These are phyloP conservation scores for Epichloe gansuensis DNA, from an alignment of 2,329 filamentous ascomycete genomes.

Conservation along the genomic window DNA sequence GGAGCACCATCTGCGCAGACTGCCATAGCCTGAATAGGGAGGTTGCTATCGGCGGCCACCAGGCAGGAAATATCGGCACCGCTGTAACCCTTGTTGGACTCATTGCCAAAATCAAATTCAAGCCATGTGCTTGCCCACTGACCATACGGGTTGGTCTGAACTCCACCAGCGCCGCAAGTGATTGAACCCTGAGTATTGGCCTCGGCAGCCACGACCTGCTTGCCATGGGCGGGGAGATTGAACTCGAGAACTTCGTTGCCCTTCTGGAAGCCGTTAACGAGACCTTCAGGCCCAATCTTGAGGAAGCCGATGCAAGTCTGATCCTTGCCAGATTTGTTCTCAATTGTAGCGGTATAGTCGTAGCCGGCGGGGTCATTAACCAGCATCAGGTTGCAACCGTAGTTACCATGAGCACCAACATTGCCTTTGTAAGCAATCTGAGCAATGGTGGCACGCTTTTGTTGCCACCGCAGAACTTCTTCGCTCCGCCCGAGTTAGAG, in stretches of 20 bases:
- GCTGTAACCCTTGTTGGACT: slow-evolving; percentile 34
- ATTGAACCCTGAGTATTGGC: slow-evolving; percentile 36
- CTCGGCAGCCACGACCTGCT: slow-evolving; percentile 32
- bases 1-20: slow-evolving; percentile 21
- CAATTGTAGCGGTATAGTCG: slow-evolving; percentile 31
- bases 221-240: slow-evolving; percentile 23
- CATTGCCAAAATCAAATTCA: slow-evolving; percentile 37
- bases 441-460: slow-evolving; percentile 34
- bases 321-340: slow-evolving; percentile 23
- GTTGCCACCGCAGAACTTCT: slow-evolving; percentile 24
- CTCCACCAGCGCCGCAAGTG: slow-evolving; percentile 25
- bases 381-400: slow-evolving; percentile 41
- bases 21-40: slow-evolving; percentile 22
- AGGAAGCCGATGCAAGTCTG: slow-evolving; percentile 34
- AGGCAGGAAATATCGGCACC: slow-evolving; percentile 40
- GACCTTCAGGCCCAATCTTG: slow-evolving; percentile 36
- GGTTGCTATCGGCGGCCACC: slow-evolving; percentile 24
- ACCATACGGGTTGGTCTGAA: slow-evolving; percentile 25
- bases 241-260: slow-evolving; percentile 29
- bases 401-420: slow-evolving; percentile 26
- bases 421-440: slow-evolving; percentile 38
- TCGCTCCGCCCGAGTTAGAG: slow-evolving; percentile 11
- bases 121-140: slow-evolving; percentile 34
- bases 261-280: slow-evolving; percentile 37
- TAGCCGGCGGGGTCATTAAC: slow-evolving; percentile 28